A percentile compares a stretch with the other conserved stretches of the same genome.
These are phyloP conservation scores for Fragaria nilgerrensis DNA, from an alignment of 306 rosid genomes.

Conservation along the genomic window DNA sequence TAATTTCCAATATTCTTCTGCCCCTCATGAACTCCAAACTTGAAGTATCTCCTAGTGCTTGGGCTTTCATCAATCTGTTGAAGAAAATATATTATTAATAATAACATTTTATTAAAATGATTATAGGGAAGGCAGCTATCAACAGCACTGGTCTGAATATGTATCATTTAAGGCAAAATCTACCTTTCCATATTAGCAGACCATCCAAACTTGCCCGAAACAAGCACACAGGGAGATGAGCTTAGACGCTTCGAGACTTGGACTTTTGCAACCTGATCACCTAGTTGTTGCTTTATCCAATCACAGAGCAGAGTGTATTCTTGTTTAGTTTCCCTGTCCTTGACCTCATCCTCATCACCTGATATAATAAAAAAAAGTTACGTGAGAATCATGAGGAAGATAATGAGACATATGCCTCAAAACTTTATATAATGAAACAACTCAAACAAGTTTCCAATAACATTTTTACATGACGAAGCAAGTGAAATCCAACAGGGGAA, in stretches of 20 bases:
- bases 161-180: slow-evolving; percentile 12
- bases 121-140: too few species aligned
- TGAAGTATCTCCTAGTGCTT: slow-evolving; percentile 90
- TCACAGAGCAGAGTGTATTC: slow-evolving; percentile 86
- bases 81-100: background rate
- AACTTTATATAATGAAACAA: background rate
- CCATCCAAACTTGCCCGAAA: slow-evolving; percentile 99
- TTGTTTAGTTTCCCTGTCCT: slow-evolving; percentile 83
- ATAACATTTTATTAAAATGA: background rate
- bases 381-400: slow-evolving; percentile 12
- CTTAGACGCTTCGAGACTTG: slow-evolving; percentile 94
- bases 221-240: slow-evolving; percentile 99
- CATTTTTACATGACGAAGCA: background rate
- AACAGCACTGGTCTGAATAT: background rate
- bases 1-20: slow-evolving; percentile 92
- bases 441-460: background rate
- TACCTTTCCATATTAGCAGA: slow-evolving; percentile 99
- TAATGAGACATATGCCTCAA: slow-evolving; percentile 2
- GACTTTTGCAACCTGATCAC: slow-evolving; percentile 92
- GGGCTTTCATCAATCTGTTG: slow-evolving; percentile 95
- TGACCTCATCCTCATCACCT: slow-evolving; percentile 94
- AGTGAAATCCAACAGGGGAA: background rate
- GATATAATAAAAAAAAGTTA: slow-evolving; percentile 21
- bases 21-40: slow-evolving; percentile 99
- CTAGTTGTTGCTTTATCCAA: slow-evolving; percentile 98